Base-by-base conservation (phyloP, 768 basidiomycete species). In the Mycena vitilis region DNA sequence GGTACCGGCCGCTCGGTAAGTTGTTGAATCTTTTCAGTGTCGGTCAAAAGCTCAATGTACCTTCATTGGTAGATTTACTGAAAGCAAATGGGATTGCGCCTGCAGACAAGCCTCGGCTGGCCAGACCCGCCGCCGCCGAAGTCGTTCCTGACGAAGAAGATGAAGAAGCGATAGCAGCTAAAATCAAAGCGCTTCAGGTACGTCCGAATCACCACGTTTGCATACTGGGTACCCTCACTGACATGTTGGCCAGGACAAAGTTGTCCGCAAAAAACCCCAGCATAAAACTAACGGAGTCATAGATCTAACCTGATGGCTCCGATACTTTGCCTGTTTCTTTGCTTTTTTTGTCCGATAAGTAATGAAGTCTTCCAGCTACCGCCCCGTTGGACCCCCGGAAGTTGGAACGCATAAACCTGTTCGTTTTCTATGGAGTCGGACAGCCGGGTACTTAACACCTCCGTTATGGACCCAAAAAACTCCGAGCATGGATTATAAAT, bases 171-270 rank as follows among this genome's bases (percentile, higher is more conserved):
- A 59, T 47, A 45, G 30, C 57, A n/a, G 45, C 44, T 7, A 25
- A 47, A 59, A 59, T 59, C 25, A 59, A 59, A 47, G 44, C 13
- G 25, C 57, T 59, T 47, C 57, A 59, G 38, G 57, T 59, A n/a
- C 44, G 25, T 16, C 30, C 36, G 12, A 34, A 30, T 59, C 6
- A 42, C 11, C 6, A 42, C 11, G 10, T 42, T 42, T 36, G 30
- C 11, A 37, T 55, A 6, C 34, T n/a, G n/a, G n/a, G 25, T 8
- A 30, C 18, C 20, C 4, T 36, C 16, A 15, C 45, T 59, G 8
- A 59, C 23, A 30, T 10, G 15, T 59, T n/a, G 16, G 16, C 23
- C 18, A 45, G 45, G 57, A 47, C 25, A 20, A 45, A 44, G 57
- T 30, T 30, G 42, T 44, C 25, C 45, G 44, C 9, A 59, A 59